A percentile compares a stretch with the other conserved stretches of the same genome.
Conservation (phyloP, 2,329 filamentous ascomycete species). For the Huntiella bhutanensis region DNA sequence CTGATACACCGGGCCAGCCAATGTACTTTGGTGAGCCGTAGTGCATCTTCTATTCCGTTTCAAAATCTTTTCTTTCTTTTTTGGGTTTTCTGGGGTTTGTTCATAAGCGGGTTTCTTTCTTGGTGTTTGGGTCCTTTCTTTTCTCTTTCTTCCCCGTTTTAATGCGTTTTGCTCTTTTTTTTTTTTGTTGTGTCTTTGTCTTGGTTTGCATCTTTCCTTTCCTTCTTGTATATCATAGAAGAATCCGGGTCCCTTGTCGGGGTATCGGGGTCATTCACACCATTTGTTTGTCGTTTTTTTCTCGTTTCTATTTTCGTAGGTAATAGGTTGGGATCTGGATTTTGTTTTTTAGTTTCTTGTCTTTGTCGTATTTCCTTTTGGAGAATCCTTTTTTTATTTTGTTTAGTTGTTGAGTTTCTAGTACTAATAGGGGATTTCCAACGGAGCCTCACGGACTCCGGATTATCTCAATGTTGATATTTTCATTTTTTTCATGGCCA, state of each 20-base stretch:
- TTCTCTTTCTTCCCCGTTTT: not conserved
- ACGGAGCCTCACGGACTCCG: not conserved
- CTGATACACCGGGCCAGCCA: slow-evolving; percentile 18
- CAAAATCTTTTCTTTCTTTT: not conserved
- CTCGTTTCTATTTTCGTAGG: not conserved
- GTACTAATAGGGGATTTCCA: not conserved
- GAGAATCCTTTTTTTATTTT: not conserved
- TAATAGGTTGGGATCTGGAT: not conserved
- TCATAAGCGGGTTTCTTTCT: not conserved
- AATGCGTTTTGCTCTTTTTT: not conserved
- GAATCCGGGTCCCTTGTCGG: not conserved
- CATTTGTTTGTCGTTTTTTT: not conserved
- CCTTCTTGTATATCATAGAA: slow-evolving; percentile 6
- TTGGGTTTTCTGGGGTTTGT: not conserved
- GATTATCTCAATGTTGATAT: not conserved
- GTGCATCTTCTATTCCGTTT: not conserved
- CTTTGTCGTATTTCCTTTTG: slow-evolving; percentile 1
- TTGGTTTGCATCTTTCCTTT: not conserved
- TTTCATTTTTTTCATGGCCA: not conserved
- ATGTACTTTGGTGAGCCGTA: slow-evolving; percentile 19
- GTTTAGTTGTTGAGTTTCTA: not conserved
- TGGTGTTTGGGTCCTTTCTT: slow-evolving; percentile 3
- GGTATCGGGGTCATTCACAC: not conserved
- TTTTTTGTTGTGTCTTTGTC: not conserved
- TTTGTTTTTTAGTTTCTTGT: not conserved